phyloP scores from a whole-genome alignment of 768 basidiomycete species.

The Cystobasidium ongulense region DNA sequence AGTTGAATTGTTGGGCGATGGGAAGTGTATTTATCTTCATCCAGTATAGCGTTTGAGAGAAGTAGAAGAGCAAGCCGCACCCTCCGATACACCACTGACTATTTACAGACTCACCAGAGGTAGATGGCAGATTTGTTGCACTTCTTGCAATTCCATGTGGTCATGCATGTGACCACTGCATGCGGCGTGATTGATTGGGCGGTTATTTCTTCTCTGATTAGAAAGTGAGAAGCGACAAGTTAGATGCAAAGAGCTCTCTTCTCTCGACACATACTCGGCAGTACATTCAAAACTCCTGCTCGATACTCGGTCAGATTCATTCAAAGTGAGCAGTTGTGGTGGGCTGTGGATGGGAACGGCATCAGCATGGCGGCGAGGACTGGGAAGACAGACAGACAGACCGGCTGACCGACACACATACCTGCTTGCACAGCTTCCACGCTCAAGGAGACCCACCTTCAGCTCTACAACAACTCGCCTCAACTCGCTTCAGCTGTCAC shows the following conservation, averaged over 20 bases:
- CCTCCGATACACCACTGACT: too few relatives aligned
- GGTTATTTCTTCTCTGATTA: not conserved
- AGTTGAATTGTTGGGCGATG: too few relatives aligned
- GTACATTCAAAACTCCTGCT: not conserved
- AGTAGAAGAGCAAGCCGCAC: too few relatives aligned
- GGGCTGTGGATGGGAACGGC: too few relatives aligned
- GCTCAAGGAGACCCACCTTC: not conserved
- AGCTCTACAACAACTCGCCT: not conserved
- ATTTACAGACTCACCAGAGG: too few relatives aligned
- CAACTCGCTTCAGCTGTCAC: not conserved
- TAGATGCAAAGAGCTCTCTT: slow-evolving; percentile 4
- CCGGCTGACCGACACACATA: not conserved
- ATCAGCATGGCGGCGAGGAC: too few relatives aligned
- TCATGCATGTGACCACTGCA: not conserved
- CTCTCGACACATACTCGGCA: not conserved
- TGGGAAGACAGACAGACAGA: too few relatives aligned
- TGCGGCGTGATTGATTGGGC: not conserved
- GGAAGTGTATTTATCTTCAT: too few relatives aligned
- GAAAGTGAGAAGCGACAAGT: not conserved
- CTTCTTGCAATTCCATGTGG: not conserved
- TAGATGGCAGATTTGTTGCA: too few relatives aligned
- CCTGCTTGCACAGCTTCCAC: not conserved
- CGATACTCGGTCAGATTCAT: not conserved
- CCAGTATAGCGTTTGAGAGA: too few relatives aligned
- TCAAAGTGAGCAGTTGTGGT: not conserved